Conservation (phyloP, 2,329 filamentous ascomycete genomes). For the Colletotrichum zoysiae region DNA sequence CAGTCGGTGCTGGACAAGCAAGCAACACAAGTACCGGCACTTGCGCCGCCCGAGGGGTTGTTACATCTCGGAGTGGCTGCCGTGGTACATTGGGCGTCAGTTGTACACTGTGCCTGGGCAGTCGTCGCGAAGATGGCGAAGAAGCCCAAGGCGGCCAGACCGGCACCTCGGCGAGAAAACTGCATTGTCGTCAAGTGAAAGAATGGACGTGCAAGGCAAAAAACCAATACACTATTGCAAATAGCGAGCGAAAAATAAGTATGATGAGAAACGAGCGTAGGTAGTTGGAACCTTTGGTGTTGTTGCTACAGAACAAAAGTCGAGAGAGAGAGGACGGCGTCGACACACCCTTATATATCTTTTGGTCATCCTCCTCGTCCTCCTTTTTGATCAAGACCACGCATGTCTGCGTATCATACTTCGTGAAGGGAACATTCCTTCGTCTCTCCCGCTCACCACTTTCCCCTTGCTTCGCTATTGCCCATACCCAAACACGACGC, state of each 20-base stretch:
- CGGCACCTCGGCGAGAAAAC: neutral
- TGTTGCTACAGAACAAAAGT: neutral
- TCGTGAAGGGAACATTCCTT: neutral
- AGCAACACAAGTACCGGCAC: too few relatives aligned
- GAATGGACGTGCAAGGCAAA: slow-evolving; percentile 1
- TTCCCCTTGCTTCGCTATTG: neutral
- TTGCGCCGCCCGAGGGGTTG: too few relatives aligned
- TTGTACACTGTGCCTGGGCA: too few relatives aligned
- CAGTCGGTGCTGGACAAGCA: too few relatives aligned
- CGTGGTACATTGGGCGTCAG: too few relatives aligned
- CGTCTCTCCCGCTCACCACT: neutral
- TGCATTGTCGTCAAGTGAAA: neutral
- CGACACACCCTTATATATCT: neutral
- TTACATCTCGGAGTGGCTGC: too few relatives aligned
- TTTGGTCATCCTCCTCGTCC: neutral
- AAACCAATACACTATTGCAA: neutral
- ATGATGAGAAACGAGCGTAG: neutral
- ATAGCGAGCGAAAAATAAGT: neutral
- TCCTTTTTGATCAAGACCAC: neutral
- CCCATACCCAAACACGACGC: neutral
- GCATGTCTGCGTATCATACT: neutral
- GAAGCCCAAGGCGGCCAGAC: neutral
- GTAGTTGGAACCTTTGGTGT: neutral
- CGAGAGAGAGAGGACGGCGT: neutral
- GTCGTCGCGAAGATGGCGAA: neutral